Conservation (phyloP, 2,329 filamentous ascomycete genomes). For the Diplodia seriata region DNA sequence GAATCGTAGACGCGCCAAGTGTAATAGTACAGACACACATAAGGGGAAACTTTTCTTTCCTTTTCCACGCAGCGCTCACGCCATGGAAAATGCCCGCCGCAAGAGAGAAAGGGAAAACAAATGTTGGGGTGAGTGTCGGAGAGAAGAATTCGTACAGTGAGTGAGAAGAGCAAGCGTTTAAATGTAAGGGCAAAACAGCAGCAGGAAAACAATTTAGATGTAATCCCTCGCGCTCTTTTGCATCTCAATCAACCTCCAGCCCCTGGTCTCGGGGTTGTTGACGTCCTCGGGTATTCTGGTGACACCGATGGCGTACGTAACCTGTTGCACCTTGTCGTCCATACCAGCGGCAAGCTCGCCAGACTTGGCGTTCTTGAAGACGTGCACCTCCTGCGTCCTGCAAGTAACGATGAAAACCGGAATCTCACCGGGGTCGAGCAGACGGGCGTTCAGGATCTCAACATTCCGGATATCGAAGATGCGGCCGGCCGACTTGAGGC, state of each 20-base stretch:
- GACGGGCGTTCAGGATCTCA: conserved; percentile 80
- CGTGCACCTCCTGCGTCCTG: conserved; percentile 95
- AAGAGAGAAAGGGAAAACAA: not conserved
- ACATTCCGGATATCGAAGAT: conserved; percentile 96
- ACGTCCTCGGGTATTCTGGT: conserved; percentile 94
- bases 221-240: conserved; percentile 98
- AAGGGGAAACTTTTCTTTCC: conserved; percentile 10
- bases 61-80: conserved; percentile 15
- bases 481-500: conserved; percentile 91
- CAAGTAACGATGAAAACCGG: conserved; percentile 98
- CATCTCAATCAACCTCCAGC: conserved; percentile 97
- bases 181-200: not conserved
- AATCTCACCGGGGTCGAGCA: conserved; percentile 84
- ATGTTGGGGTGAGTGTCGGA: not conserved
- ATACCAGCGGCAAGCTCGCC: conserved; percentile 91
- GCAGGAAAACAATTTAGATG: conserved; percentile 54
- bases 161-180: not conserved
- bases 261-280: conserved; percentile 93
- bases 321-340: conserved; percentile 98
- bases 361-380: conserved; percentile 91
- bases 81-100: conserved; percentile 19
- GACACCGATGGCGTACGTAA: conserved; percentile 97
- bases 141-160: conserved; percentile 4
- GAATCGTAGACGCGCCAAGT: conserved; percentile 1
- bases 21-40: conserved; percentile 21